These are phyloP conservation scores for Panicum hallii DNA, from an alignment of 202 grass and related monocot genomes.

Conservation along the genomic window DNA sequence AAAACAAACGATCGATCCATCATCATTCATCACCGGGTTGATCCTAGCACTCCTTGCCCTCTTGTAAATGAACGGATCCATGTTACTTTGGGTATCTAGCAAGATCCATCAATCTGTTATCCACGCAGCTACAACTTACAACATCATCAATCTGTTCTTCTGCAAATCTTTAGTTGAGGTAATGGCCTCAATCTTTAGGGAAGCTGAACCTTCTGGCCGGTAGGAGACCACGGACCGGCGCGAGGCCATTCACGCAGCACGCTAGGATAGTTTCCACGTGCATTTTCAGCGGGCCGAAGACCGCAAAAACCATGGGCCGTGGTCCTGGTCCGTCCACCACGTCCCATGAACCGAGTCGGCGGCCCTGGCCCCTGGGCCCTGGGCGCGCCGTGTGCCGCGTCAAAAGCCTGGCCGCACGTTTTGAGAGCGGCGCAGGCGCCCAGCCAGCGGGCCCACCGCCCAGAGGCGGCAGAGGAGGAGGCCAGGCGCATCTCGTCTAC, in stretches of 20 bases:
- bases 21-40: not conserved
- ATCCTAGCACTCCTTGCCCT: not conserved
- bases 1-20: not conserved
- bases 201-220: not conserved
- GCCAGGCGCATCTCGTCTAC: not conserved
- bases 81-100: not conserved
- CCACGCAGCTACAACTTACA: too few relatives aligned
- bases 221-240: not conserved
- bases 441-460: not conserved
- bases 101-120: too few relatives aligned
- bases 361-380: not conserved
- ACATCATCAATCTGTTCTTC: too few relatives aligned
- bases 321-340: constrained; percentile 18
- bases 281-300: not conserved
- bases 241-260: not conserved
- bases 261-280: not conserved
- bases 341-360: not conserved
- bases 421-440: not conserved
- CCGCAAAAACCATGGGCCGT: not conserved
- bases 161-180: too few relatives aligned
- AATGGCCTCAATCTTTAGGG: too few relatives aligned
- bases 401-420: constrained; percentile 27
- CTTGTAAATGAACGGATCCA: not conserved
- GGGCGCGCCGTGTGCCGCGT: not conserved
- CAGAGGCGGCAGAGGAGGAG: not conserved